These are phyloP conservation scores for Heliamphora pulchella DNA, from an alignment of 179 eudicot species.

Conservation along the genomic window DNA sequence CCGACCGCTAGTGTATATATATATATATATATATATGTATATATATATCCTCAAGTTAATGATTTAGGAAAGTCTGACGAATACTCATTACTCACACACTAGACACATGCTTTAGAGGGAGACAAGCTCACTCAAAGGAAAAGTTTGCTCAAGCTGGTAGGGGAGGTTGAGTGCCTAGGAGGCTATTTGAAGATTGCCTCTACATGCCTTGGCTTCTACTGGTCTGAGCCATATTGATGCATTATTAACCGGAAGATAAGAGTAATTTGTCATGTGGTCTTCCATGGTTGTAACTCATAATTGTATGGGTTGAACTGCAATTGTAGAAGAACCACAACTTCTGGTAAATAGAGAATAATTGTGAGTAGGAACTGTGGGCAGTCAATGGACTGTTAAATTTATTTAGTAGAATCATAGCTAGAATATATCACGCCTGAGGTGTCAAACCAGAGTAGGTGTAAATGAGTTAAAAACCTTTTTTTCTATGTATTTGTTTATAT, in stretches of 20 bases:
- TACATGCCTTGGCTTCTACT: background rate
- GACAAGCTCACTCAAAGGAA: background rate
- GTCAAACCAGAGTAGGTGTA: constrained; percentile 2
- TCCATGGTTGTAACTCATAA: background rate
- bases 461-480: background rate
- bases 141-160: background rate
- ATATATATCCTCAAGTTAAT: too few species aligned
- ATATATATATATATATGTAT: too few species aligned
- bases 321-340: background rate
- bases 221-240: background rate
- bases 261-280: background rate
- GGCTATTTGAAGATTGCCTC: constrained; percentile 1
- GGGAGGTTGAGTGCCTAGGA: background rate
- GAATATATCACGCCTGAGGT: background rate
- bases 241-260: background rate
- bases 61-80: too few species aligned
- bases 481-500: background rate
- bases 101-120: background rate
- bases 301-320: background rate
- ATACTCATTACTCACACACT: too few species aligned
- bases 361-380: background rate
- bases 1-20: too few species aligned
- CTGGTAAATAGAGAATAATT: background rate
- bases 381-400: background rate
- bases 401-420: background rate